A percentile compares a stretch with the other conserved stretches of the same genome.
These are phyloP conservation scores for Lactarius evosmus DNA, from an alignment of 768 basidiomycete genomes.

Conservation along the genomic window DNA sequence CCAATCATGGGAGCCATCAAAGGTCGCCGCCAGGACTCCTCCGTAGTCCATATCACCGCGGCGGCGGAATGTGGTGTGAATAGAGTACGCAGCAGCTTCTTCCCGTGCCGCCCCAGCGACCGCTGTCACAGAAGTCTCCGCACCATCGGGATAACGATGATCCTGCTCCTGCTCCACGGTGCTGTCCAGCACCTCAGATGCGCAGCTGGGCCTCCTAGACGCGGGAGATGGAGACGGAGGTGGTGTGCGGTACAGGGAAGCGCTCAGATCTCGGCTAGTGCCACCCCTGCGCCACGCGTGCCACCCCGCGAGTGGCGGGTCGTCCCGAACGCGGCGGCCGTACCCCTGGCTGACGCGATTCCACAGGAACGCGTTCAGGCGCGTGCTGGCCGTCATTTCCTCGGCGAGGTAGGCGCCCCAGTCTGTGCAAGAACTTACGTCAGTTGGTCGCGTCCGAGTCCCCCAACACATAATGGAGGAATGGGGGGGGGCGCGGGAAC, in stretches of 20 bases:
- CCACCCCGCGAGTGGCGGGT: constrained; percentile 8
- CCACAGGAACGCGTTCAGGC: constrained; percentile 21
- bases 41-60: not conserved
- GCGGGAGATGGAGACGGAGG: not conserved
- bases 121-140: too few species aligned
- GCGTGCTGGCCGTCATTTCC: not conserved
- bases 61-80: too few species aligned
- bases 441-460: too few species aligned
- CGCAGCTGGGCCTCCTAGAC: not conserved
- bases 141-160: too few species aligned
- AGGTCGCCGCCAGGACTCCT: not conserved
- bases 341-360: constrained; percentile 22
- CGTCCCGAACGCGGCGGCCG: constrained; percentile 3
- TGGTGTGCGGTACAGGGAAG: not conserved
- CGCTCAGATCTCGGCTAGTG: not conserved
- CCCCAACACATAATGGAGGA: too few species aligned
- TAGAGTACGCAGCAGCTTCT: too few species aligned
- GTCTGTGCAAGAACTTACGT: not conserved
- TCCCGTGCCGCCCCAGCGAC: too few species aligned
- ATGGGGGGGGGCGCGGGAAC: not conserved
- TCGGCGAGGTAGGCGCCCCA: constrained; percentile 4
- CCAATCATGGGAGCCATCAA: not conserved
- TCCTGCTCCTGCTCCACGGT: not conserved
- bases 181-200: not conserved
- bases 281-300: constrained; percentile 17